Evolutionary conservation across 1,284 basidiomycete species (phyloP).

Genomic region (Sporisorium reilianum): DNA sequence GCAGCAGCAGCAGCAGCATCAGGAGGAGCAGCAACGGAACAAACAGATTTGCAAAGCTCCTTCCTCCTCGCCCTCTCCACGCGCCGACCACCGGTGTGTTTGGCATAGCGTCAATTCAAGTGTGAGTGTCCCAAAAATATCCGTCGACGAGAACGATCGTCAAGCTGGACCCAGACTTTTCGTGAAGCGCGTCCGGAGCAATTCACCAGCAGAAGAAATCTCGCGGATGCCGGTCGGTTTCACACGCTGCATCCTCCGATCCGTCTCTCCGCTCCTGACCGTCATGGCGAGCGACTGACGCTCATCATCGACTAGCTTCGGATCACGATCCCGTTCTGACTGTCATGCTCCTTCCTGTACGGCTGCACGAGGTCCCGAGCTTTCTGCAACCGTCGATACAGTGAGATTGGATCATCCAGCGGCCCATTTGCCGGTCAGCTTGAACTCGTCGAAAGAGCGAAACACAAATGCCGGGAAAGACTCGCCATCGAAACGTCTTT

Average conservation of each 20-base stretch:
- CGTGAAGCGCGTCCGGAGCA: no score
- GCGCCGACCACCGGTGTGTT: no score
- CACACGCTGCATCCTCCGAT: slow-evolving; percentile 36
- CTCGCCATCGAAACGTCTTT: not conserved
- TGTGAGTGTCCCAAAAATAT: no score
- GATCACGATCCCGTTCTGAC: not conserved
- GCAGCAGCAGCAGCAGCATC: no score
- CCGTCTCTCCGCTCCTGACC: slow-evolving; percentile 6
- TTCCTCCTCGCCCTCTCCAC: no score
- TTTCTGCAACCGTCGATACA: not conserved
- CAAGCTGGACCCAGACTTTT: slow-evolving; percentile 13
- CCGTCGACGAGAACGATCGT: no score
- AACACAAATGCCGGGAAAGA: not conserved
- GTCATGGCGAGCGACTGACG: not conserved
- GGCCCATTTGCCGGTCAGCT: no score
- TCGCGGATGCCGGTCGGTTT: slow-evolving; percentile 12
- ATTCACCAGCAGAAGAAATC: not conserved
- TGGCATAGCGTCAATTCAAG: no score
- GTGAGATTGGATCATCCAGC: not conserved
- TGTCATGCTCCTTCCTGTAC: no score
- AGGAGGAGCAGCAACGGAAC: no score
- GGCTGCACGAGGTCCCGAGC: not conserved
- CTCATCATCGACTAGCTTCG: not conserved
- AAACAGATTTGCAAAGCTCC: no score
- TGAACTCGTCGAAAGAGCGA: no score